Conservation (phyloP, 495 filamentous ascomycete genomes). For the Neurospora hispaniola region DNA sequence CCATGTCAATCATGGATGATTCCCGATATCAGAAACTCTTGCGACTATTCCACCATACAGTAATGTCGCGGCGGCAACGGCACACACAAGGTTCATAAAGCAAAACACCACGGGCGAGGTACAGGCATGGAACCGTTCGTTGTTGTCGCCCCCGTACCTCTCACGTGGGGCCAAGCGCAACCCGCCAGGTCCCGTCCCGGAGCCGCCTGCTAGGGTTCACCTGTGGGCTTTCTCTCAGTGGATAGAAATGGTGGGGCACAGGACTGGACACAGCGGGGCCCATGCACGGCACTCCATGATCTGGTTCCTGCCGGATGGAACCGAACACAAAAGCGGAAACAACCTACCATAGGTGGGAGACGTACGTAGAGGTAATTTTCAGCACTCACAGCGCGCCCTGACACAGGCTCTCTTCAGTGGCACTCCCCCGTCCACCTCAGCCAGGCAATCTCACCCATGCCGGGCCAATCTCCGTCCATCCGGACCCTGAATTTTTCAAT, state of each 20-base stretch:
- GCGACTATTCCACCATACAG: background rate
- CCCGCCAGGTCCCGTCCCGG: background rate
- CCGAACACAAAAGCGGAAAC: constrained; percentile 4
- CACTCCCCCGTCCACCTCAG: background rate
- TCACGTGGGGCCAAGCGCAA: background rate
- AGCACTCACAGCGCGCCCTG: background rate
- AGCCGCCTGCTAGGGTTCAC: background rate
- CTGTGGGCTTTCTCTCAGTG: background rate
- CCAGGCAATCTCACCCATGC: too few species aligned
- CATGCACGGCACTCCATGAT: background rate
- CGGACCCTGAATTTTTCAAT: background rate
- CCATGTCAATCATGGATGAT: background rate
- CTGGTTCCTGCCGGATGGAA: constrained; percentile 10
- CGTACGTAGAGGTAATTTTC: background rate
- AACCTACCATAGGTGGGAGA: too few species aligned
- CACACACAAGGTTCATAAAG: too few species aligned
- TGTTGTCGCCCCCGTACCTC: background rate
- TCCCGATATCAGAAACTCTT: background rate
- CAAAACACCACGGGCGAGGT: too few species aligned
- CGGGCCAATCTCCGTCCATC: constrained; percentile 3
- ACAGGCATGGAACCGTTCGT: too few species aligned
- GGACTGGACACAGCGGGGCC: background rate
- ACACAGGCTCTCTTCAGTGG: background rate
- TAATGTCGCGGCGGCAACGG: too few species aligned
- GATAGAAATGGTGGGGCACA: background rate